Base-by-base conservation (phyloP, 805 yeast species). In the Ogataea zsoltii region DNA sequence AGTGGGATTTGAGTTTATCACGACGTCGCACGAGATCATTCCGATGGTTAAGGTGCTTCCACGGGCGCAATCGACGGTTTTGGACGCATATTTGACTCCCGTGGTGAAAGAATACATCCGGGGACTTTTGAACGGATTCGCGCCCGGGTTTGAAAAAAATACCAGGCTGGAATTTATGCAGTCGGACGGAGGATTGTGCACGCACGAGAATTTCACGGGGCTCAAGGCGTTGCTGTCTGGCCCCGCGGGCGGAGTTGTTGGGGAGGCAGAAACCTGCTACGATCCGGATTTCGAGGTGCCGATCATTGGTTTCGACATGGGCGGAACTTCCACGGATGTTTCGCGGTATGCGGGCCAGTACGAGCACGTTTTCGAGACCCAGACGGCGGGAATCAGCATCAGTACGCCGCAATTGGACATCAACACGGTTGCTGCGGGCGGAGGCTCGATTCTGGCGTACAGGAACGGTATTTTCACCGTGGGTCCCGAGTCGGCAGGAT, bases 401-500 rank as follows among this genome's bases (percentile, higher is more conserved):
- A 62, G 62, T 10, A 63, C 66, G 13, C 68, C 69, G 3, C 70
- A 66, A 42, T 49, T 66, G 25, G 62, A 59, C 40, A 59, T 59
- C 33, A 53, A 49, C 36, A 59, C 63, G 4, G 63, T 59, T 26
- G 63, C 63, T 18, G 63, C 63, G 15, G 63, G 63, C 34, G 63
- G 91, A 38, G 88, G 89, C 6, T 81, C 88, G 1, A 75, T 79
- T 36, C 59, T 84, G 35, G 69, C 71, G 45, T 84, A 83, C 77
- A 73, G 76, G 53, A 82, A 82, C 57, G 88, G 88, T 2, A 64
- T 83, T 23, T 85, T 85, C 56, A 77, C 72, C 6, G 94, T 86
- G 5, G 95, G 95, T 1, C 95, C 95, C 0, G 90, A 84, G 54
- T 80, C 88, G 42, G 94, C 94, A 7, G 74, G 87, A 10, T 84